These are phyloP conservation scores for Macrocystidia cucumis DNA, from an alignment of 1,284 basidiomycete genomes.

Conservation along the genomic window DNA sequence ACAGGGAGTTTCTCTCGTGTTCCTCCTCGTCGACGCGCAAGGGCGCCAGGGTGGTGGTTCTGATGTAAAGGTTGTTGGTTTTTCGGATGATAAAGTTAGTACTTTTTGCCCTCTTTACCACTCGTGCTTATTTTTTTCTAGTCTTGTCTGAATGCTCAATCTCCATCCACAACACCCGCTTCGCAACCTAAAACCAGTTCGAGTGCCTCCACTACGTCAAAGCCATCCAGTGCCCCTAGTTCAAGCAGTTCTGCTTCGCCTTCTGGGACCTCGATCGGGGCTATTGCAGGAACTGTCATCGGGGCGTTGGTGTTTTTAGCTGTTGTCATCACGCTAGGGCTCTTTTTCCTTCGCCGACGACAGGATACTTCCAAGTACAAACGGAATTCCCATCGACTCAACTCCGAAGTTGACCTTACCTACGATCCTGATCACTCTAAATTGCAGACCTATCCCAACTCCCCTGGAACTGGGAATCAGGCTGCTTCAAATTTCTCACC, in stretches of 20 bases:
- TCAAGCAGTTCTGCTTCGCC: slow-evolving; percentile 15
- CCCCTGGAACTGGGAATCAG: slow-evolving; percentile 12
- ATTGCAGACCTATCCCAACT: slow-evolving; percentile 15
- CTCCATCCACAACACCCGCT: slow-evolving; percentile 38
- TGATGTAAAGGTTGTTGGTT: slow-evolving; percentile 37
- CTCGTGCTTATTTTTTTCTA: no score
- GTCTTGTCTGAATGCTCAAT: slow-evolving; percentile 44
- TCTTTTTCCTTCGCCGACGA: slow-evolving; percentile 39
- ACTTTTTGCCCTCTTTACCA: no score
- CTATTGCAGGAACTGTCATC: slow-evolving; percentile 52
- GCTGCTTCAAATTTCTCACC: slow-evolving; percentile 4
- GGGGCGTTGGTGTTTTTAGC: slow-evolving; percentile 47
- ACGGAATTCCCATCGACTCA: slow-evolving; percentile 18
- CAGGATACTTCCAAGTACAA: slow-evolving; percentile 13
- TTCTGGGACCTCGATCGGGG: slow-evolving; percentile 29
- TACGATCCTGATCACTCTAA: slow-evolving; percentile 16
- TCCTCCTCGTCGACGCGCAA: slow-evolving; percentile 50
- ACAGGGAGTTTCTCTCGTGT: slow-evolving; percentile 54
- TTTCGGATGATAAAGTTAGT: slow-evolving; percentile 43
- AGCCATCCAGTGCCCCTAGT: slow-evolving; percentile 26
- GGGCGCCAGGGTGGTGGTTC: slow-evolving; percentile 54
- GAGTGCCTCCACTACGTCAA: slow-evolving; percentile 14
- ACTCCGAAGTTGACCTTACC: slow-evolving; percentile 19
- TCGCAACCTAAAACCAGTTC: slow-evolving; percentile 21
- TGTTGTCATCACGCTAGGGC: slow-evolving; percentile 37